Percentiles rank a stretch among this genome's conserved stretches.
Conservation (phyloP, 768 basidiomycete genomes). For the Russula ochroleuca region DNA sequence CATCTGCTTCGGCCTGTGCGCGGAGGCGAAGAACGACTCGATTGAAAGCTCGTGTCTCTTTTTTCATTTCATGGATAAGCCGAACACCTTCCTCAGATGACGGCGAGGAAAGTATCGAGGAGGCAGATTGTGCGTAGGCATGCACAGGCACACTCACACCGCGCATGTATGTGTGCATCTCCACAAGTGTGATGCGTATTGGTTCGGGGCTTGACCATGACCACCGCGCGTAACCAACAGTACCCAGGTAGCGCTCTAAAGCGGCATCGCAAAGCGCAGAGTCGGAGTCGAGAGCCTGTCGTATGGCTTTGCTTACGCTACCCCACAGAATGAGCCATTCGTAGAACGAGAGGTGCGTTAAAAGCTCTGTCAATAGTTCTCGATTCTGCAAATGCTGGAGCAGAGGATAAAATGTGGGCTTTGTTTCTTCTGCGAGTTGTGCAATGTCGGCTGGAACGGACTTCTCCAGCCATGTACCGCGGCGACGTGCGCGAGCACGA, state of each 20-base stretch:
- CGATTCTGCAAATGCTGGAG: slow-evolving; percentile 51
- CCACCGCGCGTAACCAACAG: slow-evolving; percentile 75
- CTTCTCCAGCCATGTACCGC: slow-evolving; percentile 42
- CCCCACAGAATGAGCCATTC: slow-evolving; percentile 65
- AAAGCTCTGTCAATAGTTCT: slow-evolving; percentile 48
- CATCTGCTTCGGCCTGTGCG: slow-evolving; percentile 68
- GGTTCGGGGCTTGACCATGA: slow-evolving; percentile 49
- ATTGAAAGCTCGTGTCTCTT: slow-evolving; percentile 69
- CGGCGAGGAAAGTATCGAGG: slow-evolving; percentile 48
- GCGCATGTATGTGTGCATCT: slow-evolving; percentile 74
- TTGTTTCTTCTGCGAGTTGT: slow-evolving; percentile 33
- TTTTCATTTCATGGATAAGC: slow-evolving; percentile 49
- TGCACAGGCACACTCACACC: slow-evolving; percentile 74
- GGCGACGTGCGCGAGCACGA: slow-evolving; percentile 39
- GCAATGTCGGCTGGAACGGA: slow-evolving; percentile 36
- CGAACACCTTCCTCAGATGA: slow-evolving; percentile 40
- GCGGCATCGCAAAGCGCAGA: slow-evolving; percentile 56
- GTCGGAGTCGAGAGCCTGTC: slow-evolving; percentile 46
- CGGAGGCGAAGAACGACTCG: slow-evolving; percentile 76
- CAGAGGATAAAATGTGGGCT: slow-evolving; percentile 45
- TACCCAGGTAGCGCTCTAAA: slow-evolving; percentile 62
- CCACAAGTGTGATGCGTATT: slow-evolving; percentile 62
- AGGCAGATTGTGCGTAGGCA: slow-evolving; percentile 61
- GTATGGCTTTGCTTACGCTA: slow-evolving; percentile 48
- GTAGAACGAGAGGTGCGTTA: slow-evolving; percentile 63